Base-by-base conservation (phyloP, 2,329 filamentous ascomycete genomes). In the Aspergillus hortae region DNA sequence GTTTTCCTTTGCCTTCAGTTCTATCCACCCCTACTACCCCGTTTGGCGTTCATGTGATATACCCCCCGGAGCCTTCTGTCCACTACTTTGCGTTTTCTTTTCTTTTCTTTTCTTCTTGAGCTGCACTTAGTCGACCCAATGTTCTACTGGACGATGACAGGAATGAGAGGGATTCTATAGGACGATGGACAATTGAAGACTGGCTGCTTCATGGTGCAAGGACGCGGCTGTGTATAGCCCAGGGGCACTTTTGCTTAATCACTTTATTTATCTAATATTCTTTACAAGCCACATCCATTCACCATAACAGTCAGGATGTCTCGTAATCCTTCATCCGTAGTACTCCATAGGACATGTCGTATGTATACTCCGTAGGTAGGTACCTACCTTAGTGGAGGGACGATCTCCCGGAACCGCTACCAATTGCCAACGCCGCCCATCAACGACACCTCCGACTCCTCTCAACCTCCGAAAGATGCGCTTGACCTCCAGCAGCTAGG, bases 61-160 rank as follows among this genome's bases (percentile, higher is more conserved):
- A 71, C 68, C 68, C 68, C 64, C 61, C 62, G 61, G 66, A 59
- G 59, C 60, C 55, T 59, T 57, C 52, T 57, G 57, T 56, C 58
- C 51, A 49, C 56, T 62, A 56, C 59, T 52, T 61, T 59, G 36
- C 51, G 57, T 57, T 52, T 49, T 52, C 50, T 49, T 41, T 54
- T 45, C 59, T 57, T 61, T 46, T 56, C 60, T 61, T 48, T 56
- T 36, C 56, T 61, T 56, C 55, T 48, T 30, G 27, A 6, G 6
- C 27, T 30, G 27, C 27, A 3, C 10, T 30, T 30, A 30, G 27
- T 30, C 27, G 27, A 30, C 6, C 27, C 27, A 30, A 30, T 30
- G 7, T 30, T 30, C 10, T 30, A 30, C 27, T 44, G 15, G 17
- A 12, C 12, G 35, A 15, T 42, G 35, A n/a, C 15, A 17, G 35